These are phyloP conservation scores for Vanrija sp. DNA, from an alignment of 1,284 basidiomycete species.

Conservation along the genomic window DNA sequence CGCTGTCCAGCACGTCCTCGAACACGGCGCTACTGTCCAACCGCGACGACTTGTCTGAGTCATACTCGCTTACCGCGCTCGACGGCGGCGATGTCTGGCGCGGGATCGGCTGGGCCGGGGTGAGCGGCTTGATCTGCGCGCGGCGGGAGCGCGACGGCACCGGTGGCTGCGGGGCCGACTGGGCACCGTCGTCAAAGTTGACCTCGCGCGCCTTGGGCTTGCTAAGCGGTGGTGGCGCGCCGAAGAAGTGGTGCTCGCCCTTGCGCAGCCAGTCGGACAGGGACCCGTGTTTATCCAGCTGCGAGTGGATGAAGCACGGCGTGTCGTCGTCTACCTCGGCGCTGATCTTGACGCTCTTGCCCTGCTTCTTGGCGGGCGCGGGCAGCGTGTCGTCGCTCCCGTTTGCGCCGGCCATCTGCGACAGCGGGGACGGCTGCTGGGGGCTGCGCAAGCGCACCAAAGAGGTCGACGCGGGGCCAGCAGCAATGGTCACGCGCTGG, in stretches of 20 bases:
- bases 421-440: conserved; percentile 1
- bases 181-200: no score
- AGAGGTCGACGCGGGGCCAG: no score
- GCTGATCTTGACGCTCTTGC: conserved; percentile 14
- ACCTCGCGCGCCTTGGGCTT: neutral
- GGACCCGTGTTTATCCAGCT: conserved; percentile 47
- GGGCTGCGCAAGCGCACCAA: neutral
- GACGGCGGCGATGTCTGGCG: neutral
- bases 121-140: conserved; percentile 3
- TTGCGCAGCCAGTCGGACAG: conserved; percentile 43
- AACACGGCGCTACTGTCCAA: conserved; percentile 16
- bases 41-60: conserved; percentile 31
- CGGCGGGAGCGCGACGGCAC: neutral
- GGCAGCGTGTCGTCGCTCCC: neutral
- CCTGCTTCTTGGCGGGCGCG: neutral
- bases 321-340: conserved; percentile 15
- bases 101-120: conserved; percentile 2
- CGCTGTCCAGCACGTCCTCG: conserved; percentile 18
- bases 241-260: conserved; percentile 14
- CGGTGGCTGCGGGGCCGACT: neutral
- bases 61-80: conserved; percentile 26
- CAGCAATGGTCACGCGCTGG: neutral
- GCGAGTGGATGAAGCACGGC: conserved; percentile 51
- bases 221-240: neutral
- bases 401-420: neutral